These are phyloP conservation scores for Silene noctiflora DNA, from an alignment of 179 eudicot genomes.

Conservation along the genomic window DNA sequence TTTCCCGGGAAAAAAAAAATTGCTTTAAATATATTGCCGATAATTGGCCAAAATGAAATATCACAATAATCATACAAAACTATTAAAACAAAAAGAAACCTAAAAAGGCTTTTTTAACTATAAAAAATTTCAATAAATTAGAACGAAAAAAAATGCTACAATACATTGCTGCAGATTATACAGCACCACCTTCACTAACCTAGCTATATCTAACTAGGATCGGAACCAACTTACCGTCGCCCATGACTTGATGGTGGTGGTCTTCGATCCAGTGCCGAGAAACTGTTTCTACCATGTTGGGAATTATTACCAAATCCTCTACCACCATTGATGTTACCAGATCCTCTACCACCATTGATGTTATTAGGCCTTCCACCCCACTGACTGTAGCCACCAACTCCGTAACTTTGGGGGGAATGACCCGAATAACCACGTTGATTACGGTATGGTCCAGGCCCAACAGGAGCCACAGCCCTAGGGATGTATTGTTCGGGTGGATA, in stretches of 20 bases:
- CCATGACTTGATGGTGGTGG: constrained; percentile 37
- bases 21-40: not conserved
- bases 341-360: no score
- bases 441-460: constrained; percentile 28
- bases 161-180: not conserved
- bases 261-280: constrained; percentile 51
- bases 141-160: constrained; percentile 14
- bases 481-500: constrained; percentile 36
- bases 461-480: constrained; percentile 29
- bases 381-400: constrained; percentile 38
- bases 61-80: constrained; percentile 11
- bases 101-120: constrained; percentile 12
- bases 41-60: not conserved
- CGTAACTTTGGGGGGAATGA: constrained; percentile 36
- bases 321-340: constrained; percentile 31
- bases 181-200: constrained; percentile 14
- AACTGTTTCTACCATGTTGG: constrained; percentile 49
- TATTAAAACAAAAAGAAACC: not conserved
- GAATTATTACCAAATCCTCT: constrained; percentile 36
- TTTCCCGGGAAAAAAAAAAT: not conserved
- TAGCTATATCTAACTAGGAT: constrained; percentile 7
- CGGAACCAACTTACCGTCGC: constrained; percentile 28
- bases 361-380: constrained; percentile 35
- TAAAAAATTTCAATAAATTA: not conserved
- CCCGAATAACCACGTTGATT: constrained; percentile 32